Base-by-base conservation (phyloP, 2,329 filamentous ascomycete genomes). In the Aaosphaeria pasadenensis region DNA sequence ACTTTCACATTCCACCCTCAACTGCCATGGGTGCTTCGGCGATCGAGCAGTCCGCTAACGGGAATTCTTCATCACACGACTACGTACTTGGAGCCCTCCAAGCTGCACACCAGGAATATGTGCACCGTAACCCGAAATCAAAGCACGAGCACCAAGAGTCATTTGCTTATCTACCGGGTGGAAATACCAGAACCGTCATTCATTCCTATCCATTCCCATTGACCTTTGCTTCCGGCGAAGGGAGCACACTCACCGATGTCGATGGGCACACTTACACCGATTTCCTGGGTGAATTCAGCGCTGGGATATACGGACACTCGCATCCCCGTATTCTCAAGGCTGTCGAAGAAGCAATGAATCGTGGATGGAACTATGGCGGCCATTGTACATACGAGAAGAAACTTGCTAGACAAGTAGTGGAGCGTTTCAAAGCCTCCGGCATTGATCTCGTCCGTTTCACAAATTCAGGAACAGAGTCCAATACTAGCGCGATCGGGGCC, bases 141-240 rank as follows among this genome's bases (percentile, higher is more conserved):
- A n/a, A 36, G 33, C 7, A 36, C 7, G n/a, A n/a, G 7, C 33
- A 36, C 33, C 33, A n/a, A 36, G 74, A 72, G 74, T 45, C 44
- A 36, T n/a, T 7, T 36, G 7, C 33, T 7, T 36, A 7, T n/a
- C 7, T 36, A n/a, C 33, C 33, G 7, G 33, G 33, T 36, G 33
- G 33, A 7, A 36, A 36, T 36, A 36, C 33, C 33, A 7, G 33
- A 36, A 36, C 33, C 7, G 33, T 36, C 7, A 7, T 36, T n/a
- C 33, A 36, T n/a, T 7, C n/a, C 33, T 36, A 7, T n/a, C 33
- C 33, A 7, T 36, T 36, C 33, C 33, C 33, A 7, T n/a, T 36
- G 7, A 36, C 33, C 7, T 36, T 36, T n/a, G 7, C 33, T 7
- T 36, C 33, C 33, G 33, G 33, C 7, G n/a, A n/a, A 7, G 33